Evolutionary conservation across 2,329 filamentous ascomycete species (phyloP).

Genomic region (Fusarium continuum): DNA sequence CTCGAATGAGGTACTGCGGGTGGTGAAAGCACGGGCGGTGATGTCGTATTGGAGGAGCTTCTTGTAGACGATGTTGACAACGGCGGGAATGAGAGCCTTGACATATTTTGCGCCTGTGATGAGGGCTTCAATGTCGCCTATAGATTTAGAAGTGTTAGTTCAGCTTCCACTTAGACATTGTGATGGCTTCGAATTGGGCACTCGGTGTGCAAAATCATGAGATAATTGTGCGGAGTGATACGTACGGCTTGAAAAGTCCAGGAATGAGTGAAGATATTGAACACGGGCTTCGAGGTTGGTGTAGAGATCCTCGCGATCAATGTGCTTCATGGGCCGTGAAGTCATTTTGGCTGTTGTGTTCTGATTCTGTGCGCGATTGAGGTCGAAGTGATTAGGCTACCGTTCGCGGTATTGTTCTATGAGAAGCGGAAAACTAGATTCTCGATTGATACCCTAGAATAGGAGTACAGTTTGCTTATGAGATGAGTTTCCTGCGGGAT

Average conservation of each 20-base stretch:
- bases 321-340: constrained; percentile 60
- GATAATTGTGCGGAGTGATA: constrained; percentile 1
- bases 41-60: constrained; percentile 85
- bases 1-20: constrained; percentile 69
- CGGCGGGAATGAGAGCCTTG: constrained; percentile 81
- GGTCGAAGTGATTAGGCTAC: too few relatives aligned
- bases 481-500: background rate
- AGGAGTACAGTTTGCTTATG: background rate
- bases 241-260: constrained; percentile 77
- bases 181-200: background rate
- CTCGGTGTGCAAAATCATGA: background rate
- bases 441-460: background rate
- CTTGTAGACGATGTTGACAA: constrained; percentile 86
- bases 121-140: constrained; percentile 78
- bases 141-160: constrained; percentile 13
- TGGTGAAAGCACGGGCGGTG: constrained; percentile 79
- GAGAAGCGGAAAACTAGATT: background rate
- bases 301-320: constrained; percentile 76
- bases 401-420: background rate
- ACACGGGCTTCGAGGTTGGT: constrained; percentile 75
- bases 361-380: background rate
- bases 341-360: constrained; percentile 41
- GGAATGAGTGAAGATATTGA: constrained; percentile 77
- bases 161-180: background rate
- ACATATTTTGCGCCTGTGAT: constrained; percentile 77